A percentile compares a stretch with the other conserved stretches of the same genome.
These are phyloP conservation scores for Fistulinella prunicolor DNA, from an alignment of 768 basidiomycete genomes.

Conservation along the genomic window DNA sequence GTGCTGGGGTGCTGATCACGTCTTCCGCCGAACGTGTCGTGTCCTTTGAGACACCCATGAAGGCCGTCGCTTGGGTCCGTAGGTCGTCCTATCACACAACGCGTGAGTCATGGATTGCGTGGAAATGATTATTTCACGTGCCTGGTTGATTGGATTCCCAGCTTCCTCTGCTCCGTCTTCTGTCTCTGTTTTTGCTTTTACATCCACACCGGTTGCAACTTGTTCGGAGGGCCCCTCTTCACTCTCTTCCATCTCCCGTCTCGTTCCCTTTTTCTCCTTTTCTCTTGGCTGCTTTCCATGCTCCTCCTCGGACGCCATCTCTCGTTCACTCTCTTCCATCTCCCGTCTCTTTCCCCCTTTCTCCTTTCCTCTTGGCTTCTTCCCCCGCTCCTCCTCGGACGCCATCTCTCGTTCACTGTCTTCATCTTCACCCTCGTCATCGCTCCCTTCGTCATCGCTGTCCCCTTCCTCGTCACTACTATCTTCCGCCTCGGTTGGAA, in stretches of 20 bases:
- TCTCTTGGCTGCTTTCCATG: neutral
- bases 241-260: constrained; percentile 24
- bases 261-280: constrained; percentile 3
- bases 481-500: constrained; percentile 59
- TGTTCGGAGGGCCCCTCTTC: too few species aligned
- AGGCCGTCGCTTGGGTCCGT: constrained; percentile 42
- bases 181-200: too few species aligned
- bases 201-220: too few species aligned
- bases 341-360: constrained; percentile 9
- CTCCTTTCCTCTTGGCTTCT: neutral
- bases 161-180: too few species aligned
- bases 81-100: constrained; percentile 34
- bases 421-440: constrained; percentile 52
- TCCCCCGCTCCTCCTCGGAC: constrained; percentile 12
- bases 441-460: constrained; percentile 55
- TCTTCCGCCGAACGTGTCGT: constrained; percentile 63
- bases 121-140: neutral
- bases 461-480: constrained; percentile 62
- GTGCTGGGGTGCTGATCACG: constrained; percentile 71
- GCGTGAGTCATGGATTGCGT: neutral
- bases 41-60: constrained; percentile 63
- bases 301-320: neutral
- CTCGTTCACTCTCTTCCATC: constrained; percentile 25
- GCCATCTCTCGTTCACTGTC: constrained; percentile 13
- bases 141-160: constrained; percentile 9